Evolutionary conservation across 305 asterid genomes (phyloP).

Genomic region (Solanum chacoense): DNA sequence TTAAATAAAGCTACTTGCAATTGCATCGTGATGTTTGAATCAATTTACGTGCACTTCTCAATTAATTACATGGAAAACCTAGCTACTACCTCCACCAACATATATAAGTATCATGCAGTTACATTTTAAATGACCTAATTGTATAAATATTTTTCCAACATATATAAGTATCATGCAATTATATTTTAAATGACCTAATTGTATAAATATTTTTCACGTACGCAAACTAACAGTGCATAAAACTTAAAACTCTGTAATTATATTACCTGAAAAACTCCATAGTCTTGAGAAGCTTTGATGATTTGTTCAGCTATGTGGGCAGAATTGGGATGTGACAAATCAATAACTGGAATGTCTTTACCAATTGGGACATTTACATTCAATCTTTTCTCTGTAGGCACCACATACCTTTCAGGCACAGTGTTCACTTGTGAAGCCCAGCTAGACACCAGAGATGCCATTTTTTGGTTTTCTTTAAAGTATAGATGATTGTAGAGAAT

Average conservation of each 20-base stretch:
- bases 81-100: not conserved
- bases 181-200: not conserved
- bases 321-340: conserved; percentile 9
- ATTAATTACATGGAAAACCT: not conserved
- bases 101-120: not conserved
- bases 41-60: not conserved
- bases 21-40: not conserved
- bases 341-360: conserved; percentile 19
- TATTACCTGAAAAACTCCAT: conserved; percentile 25
- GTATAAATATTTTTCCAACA: not conserved
- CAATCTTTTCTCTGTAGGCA: conserved; percentile 21
- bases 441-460: conserved; percentile 10
- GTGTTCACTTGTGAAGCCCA: conserved; percentile 9
- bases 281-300: conserved; percentile 22
- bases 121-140: not conserved
- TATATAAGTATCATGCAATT: not conserved
- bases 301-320: conserved; percentile 5
- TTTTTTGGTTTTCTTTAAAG: not conserved
- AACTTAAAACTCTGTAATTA: too few relatives aligned
- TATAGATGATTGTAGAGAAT: not conserved
- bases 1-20: not conserved
- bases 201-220: not conserved
- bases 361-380: not conserved
- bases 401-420: conserved; percentile 19
- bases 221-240: not conserved